phyloP scores from a whole-genome alignment of 208 protist genomes.

The Leishmania braziliensis region DNA sequence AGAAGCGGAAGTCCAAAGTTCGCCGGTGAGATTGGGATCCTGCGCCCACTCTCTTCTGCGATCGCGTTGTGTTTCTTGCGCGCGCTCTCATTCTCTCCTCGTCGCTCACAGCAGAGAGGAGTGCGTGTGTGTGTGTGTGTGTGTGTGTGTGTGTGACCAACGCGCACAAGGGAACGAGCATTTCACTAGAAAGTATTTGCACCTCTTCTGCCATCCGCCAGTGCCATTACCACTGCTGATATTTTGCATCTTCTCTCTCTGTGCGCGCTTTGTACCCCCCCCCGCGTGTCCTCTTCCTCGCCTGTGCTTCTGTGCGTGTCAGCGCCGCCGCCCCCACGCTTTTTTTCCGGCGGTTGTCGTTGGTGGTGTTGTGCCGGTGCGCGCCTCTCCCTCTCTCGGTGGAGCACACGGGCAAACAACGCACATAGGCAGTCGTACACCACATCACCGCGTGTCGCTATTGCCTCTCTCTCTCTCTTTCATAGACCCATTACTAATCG shows the following conservation, averaged over 20 bases:
- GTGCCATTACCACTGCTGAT: neutral
- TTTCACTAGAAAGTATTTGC: neutral
- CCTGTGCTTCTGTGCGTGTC: neutral
- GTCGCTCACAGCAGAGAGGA: too few species aligned
- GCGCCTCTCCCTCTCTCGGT: neutral
- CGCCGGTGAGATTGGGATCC: too few species aligned
- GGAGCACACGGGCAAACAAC: neutral
- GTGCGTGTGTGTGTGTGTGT: neutral
- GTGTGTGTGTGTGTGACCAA: neutral
- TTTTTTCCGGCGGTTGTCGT: neutral
- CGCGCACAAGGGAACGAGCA: neutral
- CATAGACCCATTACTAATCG: neutral
- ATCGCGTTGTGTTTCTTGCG: too few species aligned
- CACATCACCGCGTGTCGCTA: neutral
- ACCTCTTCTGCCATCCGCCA: too few species aligned
- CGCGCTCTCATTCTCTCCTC: too few species aligned
- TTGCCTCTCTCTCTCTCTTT: neutral
- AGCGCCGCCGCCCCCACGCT: neutral
- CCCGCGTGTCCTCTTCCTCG: neutral
- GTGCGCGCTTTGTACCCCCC: neutral
- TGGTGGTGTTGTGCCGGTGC: neutral
- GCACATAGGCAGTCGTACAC: neutral
- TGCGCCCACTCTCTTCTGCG: too few species aligned
- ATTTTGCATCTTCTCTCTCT: too few species aligned
- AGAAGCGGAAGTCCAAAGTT: too few species aligned